These are phyloP conservation scores for Takakia lepidozioides DNA, from an alignment of 225 moss, liverwort and hornwort species.

Conservation along the genomic window DNA sequence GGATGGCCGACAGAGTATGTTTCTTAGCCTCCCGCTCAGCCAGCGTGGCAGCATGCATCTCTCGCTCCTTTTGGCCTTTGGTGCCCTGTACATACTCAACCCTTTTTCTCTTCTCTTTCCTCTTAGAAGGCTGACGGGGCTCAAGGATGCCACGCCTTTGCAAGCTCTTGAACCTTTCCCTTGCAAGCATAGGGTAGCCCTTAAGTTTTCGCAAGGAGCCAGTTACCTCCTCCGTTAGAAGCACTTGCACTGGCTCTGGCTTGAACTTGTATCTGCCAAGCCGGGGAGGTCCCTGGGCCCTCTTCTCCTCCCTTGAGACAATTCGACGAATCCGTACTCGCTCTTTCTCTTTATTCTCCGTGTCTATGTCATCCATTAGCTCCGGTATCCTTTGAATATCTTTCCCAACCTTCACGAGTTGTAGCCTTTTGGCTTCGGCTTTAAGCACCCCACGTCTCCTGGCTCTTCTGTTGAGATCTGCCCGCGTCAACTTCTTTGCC, in stretches of 20 bases:
- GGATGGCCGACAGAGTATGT: slow-evolving; percentile 66
- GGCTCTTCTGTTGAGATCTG: slow-evolving; percentile 71
- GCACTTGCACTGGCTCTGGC: slow-evolving; percentile 85
- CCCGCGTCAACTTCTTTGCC: slow-evolving; percentile 81
- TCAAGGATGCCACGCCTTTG: slow-evolving; percentile 87
- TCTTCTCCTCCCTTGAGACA: slow-evolving; percentile 63
- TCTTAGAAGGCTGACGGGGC: slow-evolving; percentile 62
- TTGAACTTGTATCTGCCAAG: slow-evolving; percentile 90
- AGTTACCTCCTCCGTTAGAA: slow-evolving; percentile 79
- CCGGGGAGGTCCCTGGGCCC: slow-evolving; percentile 69
- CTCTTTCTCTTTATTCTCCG: slow-evolving; percentile 58
- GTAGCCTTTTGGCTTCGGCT: slow-evolving; percentile 48
- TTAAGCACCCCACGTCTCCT: slow-evolving; percentile 58
- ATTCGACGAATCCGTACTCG: slow-evolving; percentile 47
- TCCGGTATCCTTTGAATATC: slow-evolving; percentile 73
- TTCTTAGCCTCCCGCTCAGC: slow-evolving; percentile 70
- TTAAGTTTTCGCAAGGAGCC: slow-evolving; percentile 85
- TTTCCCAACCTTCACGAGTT: slow-evolving; percentile 48
- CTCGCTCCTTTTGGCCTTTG: slow-evolving; percentile 67
- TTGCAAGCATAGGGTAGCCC: slow-evolving; percentile 76
- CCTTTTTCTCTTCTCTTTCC: slow-evolving; percentile 70
- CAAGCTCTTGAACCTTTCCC: slow-evolving; percentile 87
- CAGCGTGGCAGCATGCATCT: slow-evolving; percentile 74
- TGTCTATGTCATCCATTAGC: slow-evolving; percentile 51
- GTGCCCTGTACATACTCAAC: slow-evolving; percentile 79